A percentile compares a stretch with the other conserved stretches of the same genome.
phyloP scores from a whole-genome alignment of 495 filamentous ascomycete species.

The Astrothelium macrocarpum region DNA sequence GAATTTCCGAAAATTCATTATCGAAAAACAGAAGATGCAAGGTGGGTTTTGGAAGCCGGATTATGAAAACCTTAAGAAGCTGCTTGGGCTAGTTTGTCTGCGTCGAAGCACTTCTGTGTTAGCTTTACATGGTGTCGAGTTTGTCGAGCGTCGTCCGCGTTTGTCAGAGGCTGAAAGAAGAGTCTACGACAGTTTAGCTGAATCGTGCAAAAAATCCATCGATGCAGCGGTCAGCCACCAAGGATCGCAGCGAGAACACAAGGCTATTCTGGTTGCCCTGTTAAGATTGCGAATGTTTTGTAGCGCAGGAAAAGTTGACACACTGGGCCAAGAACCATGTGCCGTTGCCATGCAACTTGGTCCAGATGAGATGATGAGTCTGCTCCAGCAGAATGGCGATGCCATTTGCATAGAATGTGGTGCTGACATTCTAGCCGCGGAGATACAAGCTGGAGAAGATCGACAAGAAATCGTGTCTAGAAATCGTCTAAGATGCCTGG shows the following conservation, averaged over 20 bases:
- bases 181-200: not conserved
- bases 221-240: not conserved
- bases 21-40: constrained; percentile 58
- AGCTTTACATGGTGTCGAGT: not conserved
- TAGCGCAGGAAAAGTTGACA: not conserved
- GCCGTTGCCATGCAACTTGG: not conserved
- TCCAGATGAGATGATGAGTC: not conserved
- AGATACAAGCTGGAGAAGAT: not conserved
- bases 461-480: not conserved
- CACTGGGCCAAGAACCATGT: not conserved
- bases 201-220: not conserved
- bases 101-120: not conserved
- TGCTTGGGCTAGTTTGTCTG: not conserved
- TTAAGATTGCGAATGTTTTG: not conserved
- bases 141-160: not conserved
- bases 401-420: not conserved
- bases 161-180: not conserved
- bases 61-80: not conserved
- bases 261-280: not conserved
- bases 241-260: not conserved
- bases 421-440: not conserved
- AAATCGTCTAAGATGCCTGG: not conserved
- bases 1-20: constrained; percentile 67
- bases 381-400: not conserved
- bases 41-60: not conserved